Base-by-base conservation (phyloP, 768 basidiomycete genomes). In the Leucocoprinus leucothites region DNA sequence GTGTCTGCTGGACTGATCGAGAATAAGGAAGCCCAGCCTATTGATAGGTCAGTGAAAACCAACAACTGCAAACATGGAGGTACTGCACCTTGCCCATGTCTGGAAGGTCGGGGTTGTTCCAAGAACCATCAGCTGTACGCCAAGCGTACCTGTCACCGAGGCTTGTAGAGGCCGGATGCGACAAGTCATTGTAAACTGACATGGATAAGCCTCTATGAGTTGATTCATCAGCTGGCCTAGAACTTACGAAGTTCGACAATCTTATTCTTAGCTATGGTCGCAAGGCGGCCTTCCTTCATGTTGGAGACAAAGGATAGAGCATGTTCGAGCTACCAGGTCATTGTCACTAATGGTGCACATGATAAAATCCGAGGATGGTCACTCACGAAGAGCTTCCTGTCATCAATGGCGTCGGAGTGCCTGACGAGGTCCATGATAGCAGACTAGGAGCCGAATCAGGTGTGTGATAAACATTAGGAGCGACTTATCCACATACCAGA, bases 101-200 rank as follows among this genome's bases (percentile, higher is more conserved):
- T 1, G 91, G 91, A 35, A 74, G 65, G 51, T 77, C 74, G 43
- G 84, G 74, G 62, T 92, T 94, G 71, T 95, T 94, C 65, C 72
- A 69, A 3, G 84, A 82, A 6, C 93, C 93, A 67, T 94, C 92
- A 3, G 89, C 86, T 0, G 79, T 66, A 31, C 93, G 83, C 74
- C 80, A 92, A 1, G 82, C 77, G 59, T 82, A 85, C 48, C 81
- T 60, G 22, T 77, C 72, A 16, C 89, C 84, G 35, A 91, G 67
- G 59, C 74, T 83, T 1, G 91, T 89, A 6, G 83, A 72, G 6
- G 91, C 79, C 2, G 92, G 92, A 66, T 94, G 92, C 0, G 82
- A 69, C 14, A 96, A 79, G 67, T 94, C 93, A 59, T 87, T 82
- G 67, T 91, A 93, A 55, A 91, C 89, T 91, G 60, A 1, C 7